A percentile compares a stretch with the other conserved stretches of the same genome.
Evolutionary conservation across 805 yeast genomes (phyloP).

Genomic region (Blastobotrys peoriensis): DNA sequence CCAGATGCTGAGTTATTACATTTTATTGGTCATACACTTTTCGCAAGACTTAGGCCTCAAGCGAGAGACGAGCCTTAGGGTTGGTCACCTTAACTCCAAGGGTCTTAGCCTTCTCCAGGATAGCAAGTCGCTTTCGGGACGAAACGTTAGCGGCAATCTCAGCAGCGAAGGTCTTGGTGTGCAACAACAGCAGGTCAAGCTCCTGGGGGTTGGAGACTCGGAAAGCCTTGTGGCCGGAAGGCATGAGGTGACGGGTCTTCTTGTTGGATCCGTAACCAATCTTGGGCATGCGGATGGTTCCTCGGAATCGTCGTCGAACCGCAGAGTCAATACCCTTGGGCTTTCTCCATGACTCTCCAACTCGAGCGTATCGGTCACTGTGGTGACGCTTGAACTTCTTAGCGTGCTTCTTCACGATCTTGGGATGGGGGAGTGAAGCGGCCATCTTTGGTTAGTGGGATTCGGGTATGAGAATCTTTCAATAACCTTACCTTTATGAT

Average conservation of each 20-base stretch:
- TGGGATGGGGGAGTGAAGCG: constrained; percentile 96
- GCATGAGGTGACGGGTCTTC: constrained; percentile 91
- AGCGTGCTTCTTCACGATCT: constrained; percentile 97
- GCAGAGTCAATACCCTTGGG: constrained; percentile 99
- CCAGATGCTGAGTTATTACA: background rate
- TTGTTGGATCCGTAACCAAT: constrained; percentile 99
- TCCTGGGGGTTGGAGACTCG: constrained; percentile 88
- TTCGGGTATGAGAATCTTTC: too few relatives aligned
- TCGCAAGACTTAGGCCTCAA: constrained; percentile 73
- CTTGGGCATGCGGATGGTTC: constrained; percentile 97
- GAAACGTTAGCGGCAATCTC: constrained; percentile 99
- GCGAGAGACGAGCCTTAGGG: constrained; percentile 97
- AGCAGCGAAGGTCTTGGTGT: constrained; percentile 98
- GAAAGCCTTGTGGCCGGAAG: constrained; percentile 98
- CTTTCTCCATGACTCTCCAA: constrained; percentile 99
- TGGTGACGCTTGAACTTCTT: constrained; percentile 99
- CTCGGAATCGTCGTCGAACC: constrained; percentile 99
- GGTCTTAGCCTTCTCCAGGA: constrained; percentile 95
- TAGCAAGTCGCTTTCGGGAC: constrained; percentile 95
- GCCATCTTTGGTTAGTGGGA: constrained; percentile 57
- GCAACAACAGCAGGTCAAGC: constrained; percentile 91
- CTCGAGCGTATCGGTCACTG: constrained; percentile 99
- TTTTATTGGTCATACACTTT: constrained; percentile 1
- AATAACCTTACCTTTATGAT: too few relatives aligned
- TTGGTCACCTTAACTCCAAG: constrained; percentile 98